Percentiles rank a stretch among this genome's conserved stretches.
These are phyloP conservation scores for Spizellomyces punctatus DNA, from an alignment of 192 early-diverging fungal genomes.

Conservation along the genomic window DNA sequence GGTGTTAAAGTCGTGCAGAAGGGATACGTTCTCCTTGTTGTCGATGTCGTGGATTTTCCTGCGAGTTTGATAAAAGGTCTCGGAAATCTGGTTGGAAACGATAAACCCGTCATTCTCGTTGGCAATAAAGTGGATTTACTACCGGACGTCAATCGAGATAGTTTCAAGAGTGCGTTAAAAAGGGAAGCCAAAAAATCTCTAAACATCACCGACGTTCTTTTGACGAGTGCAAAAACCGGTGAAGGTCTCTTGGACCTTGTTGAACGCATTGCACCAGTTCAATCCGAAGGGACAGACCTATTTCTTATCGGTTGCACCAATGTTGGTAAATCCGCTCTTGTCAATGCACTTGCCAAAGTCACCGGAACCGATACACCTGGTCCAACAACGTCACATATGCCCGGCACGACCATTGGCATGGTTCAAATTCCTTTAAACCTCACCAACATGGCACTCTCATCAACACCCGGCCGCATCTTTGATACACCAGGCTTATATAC, in stretches of 20 bases:
- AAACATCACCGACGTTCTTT: conserved; percentile 6
- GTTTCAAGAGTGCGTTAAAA: conserved; percentile 14
- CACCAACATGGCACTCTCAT: not conserved
- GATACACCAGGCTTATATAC: conserved; percentile 30
- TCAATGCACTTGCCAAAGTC: conserved; percentile 66
- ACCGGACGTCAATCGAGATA: conserved; percentile 51
- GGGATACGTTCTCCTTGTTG: conserved; percentile 58
- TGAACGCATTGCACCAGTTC: conserved; percentile 37
- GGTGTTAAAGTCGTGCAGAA: conserved; percentile 35
- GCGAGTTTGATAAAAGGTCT: conserved; percentile 56
- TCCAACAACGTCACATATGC: conserved; percentile 60
- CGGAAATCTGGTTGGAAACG: conserved; percentile 51
- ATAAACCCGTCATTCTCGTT: conserved; percentile 57
- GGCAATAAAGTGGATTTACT: conserved; percentile 75
- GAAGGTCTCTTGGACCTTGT: conserved; percentile 18
- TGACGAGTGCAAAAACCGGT: conserved; percentile 20
- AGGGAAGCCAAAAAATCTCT: not conserved
- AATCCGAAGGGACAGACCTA: conserved; percentile 52
- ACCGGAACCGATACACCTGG: conserved; percentile 29
- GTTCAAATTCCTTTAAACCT: conserved; percentile 47
- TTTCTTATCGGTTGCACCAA: conserved; percentile 77
- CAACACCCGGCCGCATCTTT: conserved; percentile 9
- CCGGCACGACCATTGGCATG: conserved; percentile 75
- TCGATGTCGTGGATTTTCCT: conserved; percentile 73
- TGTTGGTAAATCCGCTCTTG: conserved; percentile 76